phyloP scores from a whole-genome alignment of 2,329 filamentous ascomycete genomes.

The Celoporthe dispersa region DNA sequence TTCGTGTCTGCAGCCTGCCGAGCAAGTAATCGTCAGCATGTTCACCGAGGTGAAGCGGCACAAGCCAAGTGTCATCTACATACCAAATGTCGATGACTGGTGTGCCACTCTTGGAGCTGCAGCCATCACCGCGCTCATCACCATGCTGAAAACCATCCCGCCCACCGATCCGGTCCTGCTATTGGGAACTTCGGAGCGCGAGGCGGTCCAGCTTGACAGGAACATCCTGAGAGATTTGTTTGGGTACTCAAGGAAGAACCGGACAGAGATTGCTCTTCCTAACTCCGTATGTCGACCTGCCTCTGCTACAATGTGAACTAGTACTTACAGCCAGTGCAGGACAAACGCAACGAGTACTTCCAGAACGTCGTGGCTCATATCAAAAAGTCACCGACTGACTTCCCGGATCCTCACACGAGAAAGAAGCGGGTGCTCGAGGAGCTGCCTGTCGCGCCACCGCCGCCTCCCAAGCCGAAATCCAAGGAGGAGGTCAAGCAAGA shows the following conservation, averaged over 20 bases:
- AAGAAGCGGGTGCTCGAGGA: conserved; percentile 84
- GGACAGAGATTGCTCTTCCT: conserved; percentile 71
- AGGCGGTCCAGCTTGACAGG: conserved; percentile 62
- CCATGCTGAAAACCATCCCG: conserved; percentile 80
- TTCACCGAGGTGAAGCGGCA: conserved; percentile 93
- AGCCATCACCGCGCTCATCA: conserved; percentile 79
- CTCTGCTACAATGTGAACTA: neutral
- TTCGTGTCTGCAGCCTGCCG: conserved; percentile 60
- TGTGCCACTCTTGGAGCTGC: conserved; percentile 66
- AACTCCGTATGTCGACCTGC: conserved; percentile 54
- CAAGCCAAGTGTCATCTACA: conserved; percentile 94
- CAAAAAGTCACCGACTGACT: conserved; percentile 78
- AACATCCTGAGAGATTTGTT: conserved; percentile 79
- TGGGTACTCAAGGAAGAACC: conserved; percentile 80
- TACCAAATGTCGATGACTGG: conserved; percentile 90
- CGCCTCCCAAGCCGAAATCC: conserved; percentile 68
- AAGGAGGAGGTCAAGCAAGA: conserved; percentile 82
- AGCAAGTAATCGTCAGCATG: conserved; percentile 86
- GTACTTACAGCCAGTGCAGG: conserved; percentile 39
- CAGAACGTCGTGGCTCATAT: conserved; percentile 74
- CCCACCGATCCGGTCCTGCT: conserved; percentile 89
- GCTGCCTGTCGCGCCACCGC: conserved; percentile 74
- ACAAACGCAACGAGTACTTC: conserved; percentile 80
- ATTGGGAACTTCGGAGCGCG: conserved; percentile 79
- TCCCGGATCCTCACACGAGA: conserved; percentile 83